phyloP scores from a whole-genome alignment of 2,329 filamentous ascomycete species.

The Diplodia mutila region DNA sequence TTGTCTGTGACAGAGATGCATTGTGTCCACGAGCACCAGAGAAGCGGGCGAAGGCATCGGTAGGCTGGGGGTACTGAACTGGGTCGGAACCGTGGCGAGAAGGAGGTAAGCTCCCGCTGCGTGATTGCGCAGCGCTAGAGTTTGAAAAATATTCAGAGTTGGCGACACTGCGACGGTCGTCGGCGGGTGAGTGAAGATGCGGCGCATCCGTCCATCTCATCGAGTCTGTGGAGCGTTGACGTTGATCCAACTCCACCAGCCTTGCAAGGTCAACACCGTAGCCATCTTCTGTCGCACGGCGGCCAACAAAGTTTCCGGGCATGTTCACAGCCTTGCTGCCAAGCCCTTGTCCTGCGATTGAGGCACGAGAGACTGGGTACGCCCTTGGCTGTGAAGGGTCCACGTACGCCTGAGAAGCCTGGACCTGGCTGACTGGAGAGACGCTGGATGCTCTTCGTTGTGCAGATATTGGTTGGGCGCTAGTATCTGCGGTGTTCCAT shows the following conservation, averaged over 20 bases:
- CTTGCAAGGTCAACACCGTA: constrained; percentile 40
- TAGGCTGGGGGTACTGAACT: constrained; percentile 38
- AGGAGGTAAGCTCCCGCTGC: constrained; percentile 60
- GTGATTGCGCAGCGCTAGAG: constrained; percentile 52
- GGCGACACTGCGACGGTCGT: constrained; percentile 46
- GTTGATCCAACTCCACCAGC: constrained; percentile 35
- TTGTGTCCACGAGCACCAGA: constrained; percentile 50
- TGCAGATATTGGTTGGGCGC: constrained; percentile 34
- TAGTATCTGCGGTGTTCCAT: constrained; percentile 60
- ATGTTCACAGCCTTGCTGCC: constrained; percentile 35
- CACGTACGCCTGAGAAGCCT: constrained; percentile 38
- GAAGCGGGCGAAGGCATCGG: constrained; percentile 37
- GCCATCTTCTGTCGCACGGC: constrained; percentile 36
- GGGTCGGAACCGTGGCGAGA: constrained; percentile 56
- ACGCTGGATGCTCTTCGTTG: constrained; percentile 42
- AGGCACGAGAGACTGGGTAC: constrained; percentile 34
- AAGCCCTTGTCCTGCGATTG: constrained; percentile 33
- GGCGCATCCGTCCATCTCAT: constrained; percentile 40
- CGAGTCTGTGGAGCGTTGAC: constrained; percentile 34
- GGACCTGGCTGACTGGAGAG: constrained; percentile 40
- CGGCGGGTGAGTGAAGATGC: constrained; percentile 47
- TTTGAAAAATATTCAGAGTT: constrained; percentile 51
- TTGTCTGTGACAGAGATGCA: constrained; percentile 54
- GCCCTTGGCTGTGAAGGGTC: constrained; percentile 32
- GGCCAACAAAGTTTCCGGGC: constrained; percentile 38